Base-by-base conservation (phyloP, 148 eudicot genomes). In the Rhododendron simsii region DNA sequence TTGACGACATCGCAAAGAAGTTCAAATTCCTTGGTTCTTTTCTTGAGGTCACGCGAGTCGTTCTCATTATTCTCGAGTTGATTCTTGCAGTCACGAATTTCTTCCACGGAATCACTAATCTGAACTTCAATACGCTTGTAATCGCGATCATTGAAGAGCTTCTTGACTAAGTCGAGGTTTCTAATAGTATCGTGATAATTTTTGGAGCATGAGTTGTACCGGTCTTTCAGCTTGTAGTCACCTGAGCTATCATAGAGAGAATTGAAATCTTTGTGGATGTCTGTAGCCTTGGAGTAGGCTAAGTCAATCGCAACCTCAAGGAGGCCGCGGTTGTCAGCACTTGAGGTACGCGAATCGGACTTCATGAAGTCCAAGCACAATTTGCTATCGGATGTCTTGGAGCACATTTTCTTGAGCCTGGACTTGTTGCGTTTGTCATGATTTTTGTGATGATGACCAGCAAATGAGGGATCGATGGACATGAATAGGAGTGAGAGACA, bases 251-350 rank as follows among this genome's bases (percentile, higher is more conserved):
- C 75, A 39, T 59, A 78, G 44, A 30, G 77, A 23, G 33, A 78
- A 7, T 44, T 63, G 18, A 85, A 6, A 26, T 59, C 87, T 45
- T 28, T 23, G 6, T 10, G 33, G 21, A 80, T 80, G 8, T 50
- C 84, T 33, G 37, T 48, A 9, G 87, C 87, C 75, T 67, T 85
- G 33, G 50, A 18, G 79, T 65, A 80, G 8, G 87, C 87, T 11
- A 85, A 48, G 44, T 80, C 50, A 28, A 85, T 80, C 8, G 87
- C 26, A 0, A 50, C 35, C 47, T 48, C 15, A 11, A 83, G 39
- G 5, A 80, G 78, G 37, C 37, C 26, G 12, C 82, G 74, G 37
- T 47, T 33, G 26, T 80, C 84, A 18, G 44, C 35, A 18, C 69
- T 28, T 23, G 39, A 39, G 26, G 78, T 33, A 33, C 65, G 83